Percentiles rank a stretch among this genome's conserved stretches.
These are phyloP conservation scores for Emergomyces pasteurianus DNA, from an alignment of 2,329 filamentous ascomycete species.

Conservation along the genomic window DNA sequence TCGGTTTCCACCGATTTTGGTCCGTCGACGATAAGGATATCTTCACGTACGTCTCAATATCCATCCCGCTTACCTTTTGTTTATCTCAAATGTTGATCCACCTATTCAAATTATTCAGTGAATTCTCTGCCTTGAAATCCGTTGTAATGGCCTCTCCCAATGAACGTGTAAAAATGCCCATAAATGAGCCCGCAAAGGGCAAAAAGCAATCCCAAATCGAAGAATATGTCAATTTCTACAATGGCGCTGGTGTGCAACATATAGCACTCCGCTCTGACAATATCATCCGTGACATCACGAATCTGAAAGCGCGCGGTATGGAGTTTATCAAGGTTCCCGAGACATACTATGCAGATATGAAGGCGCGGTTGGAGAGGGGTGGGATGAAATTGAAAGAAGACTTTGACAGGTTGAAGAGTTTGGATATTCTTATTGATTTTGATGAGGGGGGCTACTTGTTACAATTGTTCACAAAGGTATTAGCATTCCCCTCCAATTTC, in stretches of 20 bases:
- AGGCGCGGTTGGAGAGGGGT: slow-evolving; percentile 54
- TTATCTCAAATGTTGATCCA: not conserved
- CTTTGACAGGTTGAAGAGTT: slow-evolving; percentile 66
- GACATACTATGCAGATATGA: slow-evolving; percentile 77
- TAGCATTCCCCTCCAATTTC: not conserved
- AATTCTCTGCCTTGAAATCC: slow-evolving; percentile 77
- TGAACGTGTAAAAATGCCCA: slow-evolving; percentile 90
- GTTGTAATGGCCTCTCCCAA: slow-evolving; percentile 84
- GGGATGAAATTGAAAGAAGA: slow-evolving; percentile 59
- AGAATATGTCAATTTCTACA: slow-evolving; percentile 84
- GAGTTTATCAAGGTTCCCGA: slow-evolving; percentile 83
- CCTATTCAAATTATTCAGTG: slow-evolving; percentile 25
- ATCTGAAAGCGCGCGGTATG: slow-evolving; percentile 73
- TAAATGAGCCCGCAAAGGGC: slow-evolving; percentile 86
- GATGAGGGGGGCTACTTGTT: slow-evolving; percentile 80
- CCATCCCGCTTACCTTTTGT: not conserved
- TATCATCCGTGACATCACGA: slow-evolving; percentile 65
- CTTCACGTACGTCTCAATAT: slow-evolving; percentile 43
- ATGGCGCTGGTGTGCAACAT: slow-evolving; percentile 82
- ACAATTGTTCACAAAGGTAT: slow-evolving; percentile 58
- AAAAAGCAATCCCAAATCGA: slow-evolving; percentile 93
- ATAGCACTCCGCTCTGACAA: slow-evolving; percentile 74
- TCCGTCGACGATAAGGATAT: slow-evolving; percentile 88
- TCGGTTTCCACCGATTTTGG: slow-evolving; percentile 96
- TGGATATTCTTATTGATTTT: slow-evolving; percentile 91